These are phyloP conservation scores for Volvox reticuliferus DNA, from an alignment of 139 green algal species.

Conservation along the genomic window DNA sequence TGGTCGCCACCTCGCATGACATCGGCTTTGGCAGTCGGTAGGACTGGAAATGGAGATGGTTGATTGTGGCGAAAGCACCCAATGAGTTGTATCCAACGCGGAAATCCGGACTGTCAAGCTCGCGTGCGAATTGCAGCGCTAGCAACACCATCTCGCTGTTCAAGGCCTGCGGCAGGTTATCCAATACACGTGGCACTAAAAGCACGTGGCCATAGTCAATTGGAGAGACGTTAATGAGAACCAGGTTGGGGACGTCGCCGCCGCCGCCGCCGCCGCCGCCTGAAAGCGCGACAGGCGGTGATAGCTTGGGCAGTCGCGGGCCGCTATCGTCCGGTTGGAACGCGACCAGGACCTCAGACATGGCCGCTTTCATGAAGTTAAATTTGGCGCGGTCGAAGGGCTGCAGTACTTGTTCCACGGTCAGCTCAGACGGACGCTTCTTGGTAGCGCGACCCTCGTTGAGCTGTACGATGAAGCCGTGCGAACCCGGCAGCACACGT, in stretches of 20 bases:
- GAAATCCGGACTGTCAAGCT: slow-evolving; percentile 93
- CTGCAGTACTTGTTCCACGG: slow-evolving; percentile 93
- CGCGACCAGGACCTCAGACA: slow-evolving; percentile 94
- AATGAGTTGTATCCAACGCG: slow-evolving; percentile 97
- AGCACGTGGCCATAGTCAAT: slow-evolving; percentile 99
- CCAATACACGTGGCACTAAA: slow-evolving; percentile 90
- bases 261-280: not conserved
- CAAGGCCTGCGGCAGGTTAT: slow-evolving; percentile 81
- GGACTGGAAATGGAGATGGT: slow-evolving; percentile 99
- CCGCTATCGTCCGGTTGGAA: slow-evolving; percentile 69
- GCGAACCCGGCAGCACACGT: slow-evolving; percentile 85
- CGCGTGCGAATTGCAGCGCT: slow-evolving; percentile 91
- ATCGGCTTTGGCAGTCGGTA: slow-evolving; percentile 91
- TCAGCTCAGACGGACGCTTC: slow-evolving; percentile 98
- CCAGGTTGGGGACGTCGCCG: slow-evolving; percentile 75
- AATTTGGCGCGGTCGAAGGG: slow-evolving; percentile 96
- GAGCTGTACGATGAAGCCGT: slow-evolving; percentile 86
- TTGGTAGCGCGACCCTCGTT: slow-evolving; percentile 96
- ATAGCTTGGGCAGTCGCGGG: not conserved
- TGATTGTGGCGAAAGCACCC: slow-evolving; percentile 98
- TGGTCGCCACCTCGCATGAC: slow-evolving; percentile 87
- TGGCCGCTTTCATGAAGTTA: slow-evolving; percentile 97
- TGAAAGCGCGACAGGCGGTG: not conserved
- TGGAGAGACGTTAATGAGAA: slow-evolving; percentile 96
- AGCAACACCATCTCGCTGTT: slow-evolving; percentile 73